A percentile compares a stretch with the other conserved stretches of the same genome.
phyloP scores from a whole-genome alignment of 371 early-diverging fungal species.

The Syncephalastrum racemosum region DNA sequence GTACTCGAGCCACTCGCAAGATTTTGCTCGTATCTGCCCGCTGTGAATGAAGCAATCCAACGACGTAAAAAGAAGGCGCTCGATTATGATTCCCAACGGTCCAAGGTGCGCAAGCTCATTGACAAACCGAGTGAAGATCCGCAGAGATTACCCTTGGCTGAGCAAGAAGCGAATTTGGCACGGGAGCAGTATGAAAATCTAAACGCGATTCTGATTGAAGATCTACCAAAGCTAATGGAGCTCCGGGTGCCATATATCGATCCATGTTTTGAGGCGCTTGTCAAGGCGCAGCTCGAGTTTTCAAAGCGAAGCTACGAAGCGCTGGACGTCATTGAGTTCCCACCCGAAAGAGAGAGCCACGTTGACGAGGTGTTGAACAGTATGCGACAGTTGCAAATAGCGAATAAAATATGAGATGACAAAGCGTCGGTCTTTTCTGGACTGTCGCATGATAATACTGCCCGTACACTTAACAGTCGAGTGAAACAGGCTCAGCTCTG shows the following conservation, averaged over 20 bases:
- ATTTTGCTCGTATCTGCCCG: slow-evolving; percentile 83
- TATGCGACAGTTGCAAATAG: no score
- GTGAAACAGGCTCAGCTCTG: no score
- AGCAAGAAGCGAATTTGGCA: slow-evolving; percentile 69
- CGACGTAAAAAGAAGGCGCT: slow-evolving; percentile 81
- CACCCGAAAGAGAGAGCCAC: no score
- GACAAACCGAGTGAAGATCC: slow-evolving; percentile 78
- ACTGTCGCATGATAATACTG: no score
- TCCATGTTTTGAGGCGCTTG: slow-evolving; percentile 90
- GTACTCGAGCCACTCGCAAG: slow-evolving; percentile 86
- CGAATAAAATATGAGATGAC: slow-evolving; percentile 11
- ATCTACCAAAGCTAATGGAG: slow-evolving; percentile 88
- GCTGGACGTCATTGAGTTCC: slow-evolving; percentile 40
- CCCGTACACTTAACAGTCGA: no score
- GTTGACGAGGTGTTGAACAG: no score
- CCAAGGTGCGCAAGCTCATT: slow-evolving; percentile 71
- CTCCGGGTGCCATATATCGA: slow-evolving; percentile 85
- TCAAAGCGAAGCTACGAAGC: slow-evolving; percentile 69
- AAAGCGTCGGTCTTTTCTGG: slow-evolving; percentile 8
- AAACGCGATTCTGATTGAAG: slow-evolving; percentile 75
- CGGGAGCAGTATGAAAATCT: slow-evolving; percentile 76
- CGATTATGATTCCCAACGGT: slow-evolving; percentile 81
- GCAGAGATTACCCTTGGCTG: slow-evolving; percentile 65
- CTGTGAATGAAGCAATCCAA: slow-evolving; percentile 84
- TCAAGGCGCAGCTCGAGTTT: slow-evolving; percentile 83